phyloP scores from a whole-genome alignment of 257 asterid species.

The Capsicum rhomboideum region DNA sequence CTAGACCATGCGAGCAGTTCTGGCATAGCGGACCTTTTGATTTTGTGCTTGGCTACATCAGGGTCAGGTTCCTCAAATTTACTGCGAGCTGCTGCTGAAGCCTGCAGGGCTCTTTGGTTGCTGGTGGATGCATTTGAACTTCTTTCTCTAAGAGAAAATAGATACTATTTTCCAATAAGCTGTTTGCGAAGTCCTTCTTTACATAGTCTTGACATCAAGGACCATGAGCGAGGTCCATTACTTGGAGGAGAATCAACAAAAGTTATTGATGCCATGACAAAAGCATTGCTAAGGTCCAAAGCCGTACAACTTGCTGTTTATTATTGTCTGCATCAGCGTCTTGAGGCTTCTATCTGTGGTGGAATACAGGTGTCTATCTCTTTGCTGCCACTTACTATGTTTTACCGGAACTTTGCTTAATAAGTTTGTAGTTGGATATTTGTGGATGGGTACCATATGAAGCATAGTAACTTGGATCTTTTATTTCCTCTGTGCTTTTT shows the following conservation, averaged over 20 bases:
- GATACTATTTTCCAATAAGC: conserved; percentile 51
- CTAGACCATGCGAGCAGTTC: conserved; percentile 69
- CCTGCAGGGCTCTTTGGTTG: conserved; percentile 79
- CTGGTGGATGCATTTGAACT: conserved; percentile 71
- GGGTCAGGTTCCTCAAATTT: conserved; percentile 87
- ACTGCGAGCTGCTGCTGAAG: conserved; percentile 92
- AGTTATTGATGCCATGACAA: conserved; percentile 52
- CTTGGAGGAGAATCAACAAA: conserved; percentile 39
- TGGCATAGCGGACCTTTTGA: conserved; percentile 47
- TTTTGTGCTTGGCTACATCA: conserved; percentile 76
- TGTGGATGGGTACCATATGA: neutral
- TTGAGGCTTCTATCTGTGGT: conserved; percentile 61
- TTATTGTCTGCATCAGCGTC: conserved; percentile 86
- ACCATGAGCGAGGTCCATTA: conserved; percentile 32
- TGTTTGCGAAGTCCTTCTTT: conserved; percentile 47
- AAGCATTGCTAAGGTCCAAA: conserved; percentile 81
- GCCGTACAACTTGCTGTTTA: conserved; percentile 76
- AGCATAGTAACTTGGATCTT: neutral
- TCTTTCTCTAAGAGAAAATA: conserved; percentile 37
- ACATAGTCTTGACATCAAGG: conserved; percentile 41
- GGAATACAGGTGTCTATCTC: conserved; percentile 57
- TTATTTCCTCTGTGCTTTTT: neutral
- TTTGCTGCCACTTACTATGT: neutral
- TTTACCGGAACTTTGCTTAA: neutral
- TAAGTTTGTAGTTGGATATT: neutral